These are phyloP conservation scores for Rhodotorula sp. DNA, from an alignment of 1,284 basidiomycete genomes.

Conservation along the genomic window DNA sequence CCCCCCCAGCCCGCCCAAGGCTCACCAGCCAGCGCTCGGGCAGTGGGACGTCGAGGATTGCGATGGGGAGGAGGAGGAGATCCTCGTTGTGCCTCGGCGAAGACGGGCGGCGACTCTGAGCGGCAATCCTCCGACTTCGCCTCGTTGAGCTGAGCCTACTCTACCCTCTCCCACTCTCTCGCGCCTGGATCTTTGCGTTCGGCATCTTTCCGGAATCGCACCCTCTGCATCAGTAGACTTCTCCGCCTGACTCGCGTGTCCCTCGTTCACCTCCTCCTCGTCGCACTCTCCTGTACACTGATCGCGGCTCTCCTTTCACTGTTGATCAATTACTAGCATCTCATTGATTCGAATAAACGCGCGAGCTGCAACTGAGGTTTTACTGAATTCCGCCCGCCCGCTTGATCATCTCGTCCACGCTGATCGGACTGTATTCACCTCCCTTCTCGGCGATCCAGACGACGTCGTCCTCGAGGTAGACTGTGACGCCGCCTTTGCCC, in stretches of 20 bases:
- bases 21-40: neutral
- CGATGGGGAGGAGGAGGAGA: conserved; percentile 31
- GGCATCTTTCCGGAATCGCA: too few species aligned
- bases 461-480: conserved; percentile 81
- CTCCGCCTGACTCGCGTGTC: too few species aligned
- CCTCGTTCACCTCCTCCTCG: too few species aligned
- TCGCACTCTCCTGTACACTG: too few species aligned
- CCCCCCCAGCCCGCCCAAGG: conserved; percentile 1
- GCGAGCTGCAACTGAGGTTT: too few species aligned
- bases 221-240: too few species aligned
- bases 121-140: conserved; percentile 2
- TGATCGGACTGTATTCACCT: conserved; percentile 36
- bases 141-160: neutral
- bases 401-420: conserved; percentile 42
- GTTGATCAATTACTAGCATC: too few species aligned
- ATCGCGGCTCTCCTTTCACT: too few species aligned
- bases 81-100: conserved; percentile 29
- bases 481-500: conserved; percentile 76
- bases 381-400: conserved; percentile 13
- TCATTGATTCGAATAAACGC: too few species aligned
- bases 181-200: neutral
- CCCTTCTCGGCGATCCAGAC: conserved; percentile 38
- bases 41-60: conserved; percentile 10
- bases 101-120: conserved; percentile 27
- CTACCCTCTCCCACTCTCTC: neutral